Conservation (phyloP, 345 rosid genomes). For the Carallia pectinifolia region DNA sequence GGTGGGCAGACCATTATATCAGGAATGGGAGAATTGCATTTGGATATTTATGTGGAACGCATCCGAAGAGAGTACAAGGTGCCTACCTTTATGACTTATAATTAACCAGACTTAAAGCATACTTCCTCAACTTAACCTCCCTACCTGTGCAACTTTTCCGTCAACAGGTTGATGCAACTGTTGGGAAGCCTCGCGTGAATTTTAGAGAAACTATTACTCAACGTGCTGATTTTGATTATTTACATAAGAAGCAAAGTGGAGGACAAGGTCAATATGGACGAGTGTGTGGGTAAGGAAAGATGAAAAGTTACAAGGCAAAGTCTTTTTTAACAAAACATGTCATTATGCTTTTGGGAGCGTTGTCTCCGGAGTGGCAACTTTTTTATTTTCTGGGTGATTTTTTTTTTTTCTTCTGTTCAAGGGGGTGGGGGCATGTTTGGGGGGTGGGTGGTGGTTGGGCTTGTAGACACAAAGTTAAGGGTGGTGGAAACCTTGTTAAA, state of each 20-base stretch:
- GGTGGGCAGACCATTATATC: constrained; percentile 85
- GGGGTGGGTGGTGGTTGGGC: too few relatives aligned
- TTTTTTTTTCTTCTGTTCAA: too few relatives aligned
- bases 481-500: too few relatives aligned
- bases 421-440: too few relatives aligned
- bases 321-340: too few relatives aligned
- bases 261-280: constrained; percentile 99
- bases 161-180: constrained; percentile 89
- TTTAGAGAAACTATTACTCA: constrained; percentile 91
- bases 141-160: neutral
- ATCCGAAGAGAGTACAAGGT: constrained; percentile 96
- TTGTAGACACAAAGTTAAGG: too few relatives aligned
- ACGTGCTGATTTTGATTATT: constrained; percentile 89
- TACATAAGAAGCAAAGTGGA: constrained; percentile 97
- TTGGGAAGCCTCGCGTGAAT: constrained; percentile 97
- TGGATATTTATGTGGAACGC: constrained; percentile 94
- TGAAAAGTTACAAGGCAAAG: neutral
- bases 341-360: too few relatives aligned
- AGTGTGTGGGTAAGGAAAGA: constrained; percentile 67
- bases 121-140: neutral
- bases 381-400: too few relatives aligned
- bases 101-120: neutral
- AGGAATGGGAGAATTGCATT: constrained; percentile 99
- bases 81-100: constrained; percentile 14
- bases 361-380: too few relatives aligned